Conservation (phyloP, 2,329 filamentous ascomycete genomes). For the Fusarium anguioides region DNA sequence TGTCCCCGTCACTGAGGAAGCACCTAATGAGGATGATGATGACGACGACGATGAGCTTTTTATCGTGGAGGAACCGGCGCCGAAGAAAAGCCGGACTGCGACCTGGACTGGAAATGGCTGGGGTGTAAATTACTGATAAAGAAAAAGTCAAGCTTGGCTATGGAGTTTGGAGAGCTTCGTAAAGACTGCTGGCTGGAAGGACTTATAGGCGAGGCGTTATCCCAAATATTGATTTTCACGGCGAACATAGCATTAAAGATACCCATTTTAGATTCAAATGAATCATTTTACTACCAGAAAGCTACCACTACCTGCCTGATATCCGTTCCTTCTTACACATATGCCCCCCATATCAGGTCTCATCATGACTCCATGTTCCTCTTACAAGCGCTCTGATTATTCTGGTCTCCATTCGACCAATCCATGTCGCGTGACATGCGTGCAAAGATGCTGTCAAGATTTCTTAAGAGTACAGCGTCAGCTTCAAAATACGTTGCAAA, state of each 20-base stretch:
- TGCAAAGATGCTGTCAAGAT: too few species aligned
- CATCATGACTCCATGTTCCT: too few species aligned
- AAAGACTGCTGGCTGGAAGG: neutral
- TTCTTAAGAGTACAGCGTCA: too few species aligned
- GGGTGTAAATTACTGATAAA: constrained; percentile 12
- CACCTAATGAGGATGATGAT: constrained; percentile 4
- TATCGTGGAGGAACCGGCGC: constrained; percentile 45
- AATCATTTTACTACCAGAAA: constrained; percentile 1
- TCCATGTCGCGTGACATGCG: too few species aligned
- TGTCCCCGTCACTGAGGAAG: neutral
- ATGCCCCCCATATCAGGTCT: too few species aligned
- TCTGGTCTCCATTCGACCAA: too few species aligned
- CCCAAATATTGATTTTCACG: constrained; percentile 15
- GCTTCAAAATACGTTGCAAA: too few species aligned
- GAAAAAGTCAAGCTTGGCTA: neutral
- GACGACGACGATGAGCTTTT: constrained; percentile 44
- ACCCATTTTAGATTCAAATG: constrained; percentile 28
- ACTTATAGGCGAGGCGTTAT: constrained; percentile 9
- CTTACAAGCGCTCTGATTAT: too few species aligned
- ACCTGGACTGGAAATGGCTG: neutral
- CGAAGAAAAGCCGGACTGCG: constrained; percentile 21
- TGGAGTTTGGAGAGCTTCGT: neutral
- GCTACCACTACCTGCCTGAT: neutral
- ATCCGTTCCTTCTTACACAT: too few species aligned
- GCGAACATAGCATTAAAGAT: constrained; percentile 35